phyloP scores from a whole-genome alignment of 768 basidiomycete species.

The Suillus americanus region DNA sequence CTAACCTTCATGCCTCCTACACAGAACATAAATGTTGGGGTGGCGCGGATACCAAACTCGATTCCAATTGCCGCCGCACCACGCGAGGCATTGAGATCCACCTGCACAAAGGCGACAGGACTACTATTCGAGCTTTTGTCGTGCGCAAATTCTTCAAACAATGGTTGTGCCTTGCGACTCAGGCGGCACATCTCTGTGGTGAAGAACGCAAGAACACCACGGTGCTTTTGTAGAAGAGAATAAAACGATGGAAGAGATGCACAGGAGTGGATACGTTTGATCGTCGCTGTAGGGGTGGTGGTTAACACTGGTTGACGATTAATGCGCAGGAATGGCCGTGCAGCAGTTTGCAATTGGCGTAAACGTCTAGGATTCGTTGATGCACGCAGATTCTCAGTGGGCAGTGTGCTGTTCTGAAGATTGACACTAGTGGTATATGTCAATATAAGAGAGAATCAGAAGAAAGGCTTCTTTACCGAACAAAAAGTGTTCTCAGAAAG shows the following conservation, averaged over 20 bases:
- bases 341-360: not conserved
- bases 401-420: not conserved
- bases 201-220: constrained; percentile 79
- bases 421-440: not conserved
- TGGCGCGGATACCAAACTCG: constrained; percentile 67
- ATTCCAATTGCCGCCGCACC: constrained; percentile 53
- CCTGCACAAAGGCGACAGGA: constrained; percentile 75
- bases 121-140: constrained; percentile 48
- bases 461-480: not conserved
- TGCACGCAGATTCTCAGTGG: not conserved
- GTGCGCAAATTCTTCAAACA: constrained; percentile 75
- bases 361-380: not conserved
- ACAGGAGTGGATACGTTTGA: not conserved
- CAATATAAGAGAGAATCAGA: not conserved
- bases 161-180: constrained; percentile 79
- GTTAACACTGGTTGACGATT: not conserved
- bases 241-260: constrained; percentile 58
- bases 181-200: constrained; percentile 75
- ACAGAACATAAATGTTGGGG: constrained; percentile 91
- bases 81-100: constrained; percentile 74
- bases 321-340: not conserved
- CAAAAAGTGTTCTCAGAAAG: not conserved
- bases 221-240: constrained; percentile 60
- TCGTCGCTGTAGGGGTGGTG: not conserved
- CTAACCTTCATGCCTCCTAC: constrained; percentile 68